These are phyloP conservation scores for Pouteria glomerata DNA, from an alignment of 148 eudicot genomes.

Conservation along the genomic window DNA sequence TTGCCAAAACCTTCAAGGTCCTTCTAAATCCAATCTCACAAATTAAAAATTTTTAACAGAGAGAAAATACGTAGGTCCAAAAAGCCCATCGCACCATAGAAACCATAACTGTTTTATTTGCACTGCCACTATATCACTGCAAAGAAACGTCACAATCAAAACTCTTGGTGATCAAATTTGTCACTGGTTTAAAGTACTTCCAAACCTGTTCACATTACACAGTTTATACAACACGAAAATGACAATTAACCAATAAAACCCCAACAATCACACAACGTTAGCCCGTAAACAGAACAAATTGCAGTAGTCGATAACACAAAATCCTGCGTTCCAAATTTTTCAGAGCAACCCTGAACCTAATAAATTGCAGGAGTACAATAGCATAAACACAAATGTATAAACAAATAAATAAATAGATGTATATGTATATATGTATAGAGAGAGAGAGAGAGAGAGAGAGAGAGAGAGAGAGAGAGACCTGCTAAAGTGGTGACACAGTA, in stretches of 20 bases:
- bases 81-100: neutral
- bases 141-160: neutral
- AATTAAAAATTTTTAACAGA: neutral
- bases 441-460: too few relatives aligned
- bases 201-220: neutral
- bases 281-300: neutral
- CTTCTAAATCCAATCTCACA: neutral
- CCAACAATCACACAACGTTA: neutral
- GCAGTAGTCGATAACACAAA: neutral
- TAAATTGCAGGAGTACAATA: too few relatives aligned
- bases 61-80: neutral
- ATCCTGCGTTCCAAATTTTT: neutral
- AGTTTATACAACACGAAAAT: neutral
- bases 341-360: neutral
- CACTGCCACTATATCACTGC: neutral
- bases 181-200: neutral
- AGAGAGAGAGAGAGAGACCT: too few relatives aligned
- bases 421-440: too few relatives aligned
- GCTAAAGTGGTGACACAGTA: conserved; percentile 34
- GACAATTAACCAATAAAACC: neutral
- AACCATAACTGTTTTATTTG: neutral
- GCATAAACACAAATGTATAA: neutral
- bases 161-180: neutral
- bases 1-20: neutral
- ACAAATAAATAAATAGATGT: neutral